Base-by-base conservation (phyloP, 2,329 filamentous ascomycete genomes). In the Exophiala viscosa region DNA sequence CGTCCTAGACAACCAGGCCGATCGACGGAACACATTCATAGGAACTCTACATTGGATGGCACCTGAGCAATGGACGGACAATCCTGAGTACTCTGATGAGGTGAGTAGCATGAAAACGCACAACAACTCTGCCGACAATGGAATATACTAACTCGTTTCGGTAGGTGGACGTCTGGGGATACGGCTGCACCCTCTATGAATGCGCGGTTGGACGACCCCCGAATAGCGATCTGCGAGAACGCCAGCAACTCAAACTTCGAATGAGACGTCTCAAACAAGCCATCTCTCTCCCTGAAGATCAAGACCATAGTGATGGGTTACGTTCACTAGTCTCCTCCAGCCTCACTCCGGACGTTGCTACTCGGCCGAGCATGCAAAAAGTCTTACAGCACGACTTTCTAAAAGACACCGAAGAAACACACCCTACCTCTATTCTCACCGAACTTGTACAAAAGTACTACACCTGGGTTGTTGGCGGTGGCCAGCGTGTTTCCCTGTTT, bases 1-100 rank as follows among this genome's bases (percentile, higher is more conserved):
- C n/a, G 71, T 83, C 7, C 71, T 85, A 8, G 80, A 85, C 58
- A 79, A 76, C 3, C 75, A 80, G 52, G 71, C 75, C 50, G 78
- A 81, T 50, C 86, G 85, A 67, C 74, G 83, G 50, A 79, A 78
- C 8, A 86, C 83, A 3, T 83, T 85, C 65, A 80, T 86, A 45
- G 83, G 83, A 18, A 86, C 83, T 3, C 80, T 82, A 2, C 79
- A 84, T 62, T 86, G 81, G 79, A 84, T 86, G 82, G 79, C 83
- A 5, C 81, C 79, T 3, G 83, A 86, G 63, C 73, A 85, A 65
- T 76, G 76, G 56, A 59, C 60, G 15, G 68, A 70, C 49, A 70
- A 68, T 6, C 71, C 73, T 47, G 67, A 72, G 45, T 76, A 76
- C 52, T 72, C 73, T 10, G 75, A 73, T 52, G 75, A 77, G 61